Percentiles rank a stretch among this genome's conserved stretches.
Evolutionary conservation across 495 filamentous ascomycete species (phyloP).

Genomic region (Talaromyces nanjingensis): DNA sequence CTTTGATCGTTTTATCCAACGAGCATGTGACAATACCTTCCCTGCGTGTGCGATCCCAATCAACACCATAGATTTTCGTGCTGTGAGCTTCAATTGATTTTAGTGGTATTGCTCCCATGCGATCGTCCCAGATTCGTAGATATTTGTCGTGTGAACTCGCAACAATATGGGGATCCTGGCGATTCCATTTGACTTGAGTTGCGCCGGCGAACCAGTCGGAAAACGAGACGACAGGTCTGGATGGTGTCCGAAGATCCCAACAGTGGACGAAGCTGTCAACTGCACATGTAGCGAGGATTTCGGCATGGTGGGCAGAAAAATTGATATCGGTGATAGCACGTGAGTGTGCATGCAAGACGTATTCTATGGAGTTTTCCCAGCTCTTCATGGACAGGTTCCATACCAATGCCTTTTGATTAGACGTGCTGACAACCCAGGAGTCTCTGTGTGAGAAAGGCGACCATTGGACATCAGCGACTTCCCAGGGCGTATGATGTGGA

Average conservation of each 20-base stretch:
- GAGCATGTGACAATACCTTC: constrained; percentile 79
- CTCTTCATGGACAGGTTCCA: constrained; percentile 82
- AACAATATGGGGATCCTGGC: constrained; percentile 75
- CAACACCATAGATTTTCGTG: constrained; percentile 95
- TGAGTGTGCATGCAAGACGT: constrained; percentile 82
- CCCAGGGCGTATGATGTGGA: constrained; percentile 82
- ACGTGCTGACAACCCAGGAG: constrained; percentile 89
- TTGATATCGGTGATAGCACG: constrained; percentile 96
- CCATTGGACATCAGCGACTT: constrained; percentile 98
- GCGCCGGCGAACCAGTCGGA: constrained; percentile 94
- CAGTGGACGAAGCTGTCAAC: constrained; percentile 91
- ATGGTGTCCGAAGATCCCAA: constrained; percentile 79
- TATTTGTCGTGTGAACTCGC: constrained; percentile 86
- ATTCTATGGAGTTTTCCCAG: constrained; percentile 71
- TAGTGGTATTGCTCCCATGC: constrained; percentile 71
- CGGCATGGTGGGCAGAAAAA: constrained; percentile 87
- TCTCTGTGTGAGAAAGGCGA: constrained; percentile 84
- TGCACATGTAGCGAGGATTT: constrained; percentile 81
- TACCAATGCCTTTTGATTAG: constrained; percentile 89
- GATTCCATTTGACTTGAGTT: constrained; percentile 93
- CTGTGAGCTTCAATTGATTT: constrained; percentile 80
- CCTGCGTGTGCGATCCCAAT: constrained; percentile 77
- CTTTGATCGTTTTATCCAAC: constrained; percentile 85
- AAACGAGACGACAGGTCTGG: constrained; percentile 71
- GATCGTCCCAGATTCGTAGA: constrained; percentile 84